Evolutionary conservation across 257 asterid species (phyloP), one percentile per base, ranked within the genome.

Genomic region (Henckelia pumila): DNA sequence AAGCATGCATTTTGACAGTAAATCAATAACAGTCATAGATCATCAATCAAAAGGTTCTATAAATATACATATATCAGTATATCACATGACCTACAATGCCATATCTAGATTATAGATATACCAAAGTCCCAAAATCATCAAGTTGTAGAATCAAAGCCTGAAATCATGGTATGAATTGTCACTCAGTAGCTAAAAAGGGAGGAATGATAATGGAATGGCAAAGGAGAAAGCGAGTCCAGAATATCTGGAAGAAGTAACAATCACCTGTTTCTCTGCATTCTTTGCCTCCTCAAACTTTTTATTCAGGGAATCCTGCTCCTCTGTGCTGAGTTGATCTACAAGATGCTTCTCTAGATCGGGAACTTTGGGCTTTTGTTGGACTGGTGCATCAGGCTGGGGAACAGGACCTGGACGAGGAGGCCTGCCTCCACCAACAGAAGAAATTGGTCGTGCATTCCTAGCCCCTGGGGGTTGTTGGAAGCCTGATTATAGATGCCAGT

Each of bases 371-470:
- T 84, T 89, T 66, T 81, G 95, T 75, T 87, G 88, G 75, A 78
- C 66, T 56, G 96, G 85, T 73, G 86, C 98, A 58, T 84, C 98
- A 61, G 84, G 79, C 70, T 77, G 89, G 64, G 88, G 81, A 78
- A 74, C 79, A 70, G 96, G 86, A 69, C 74, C 89, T 70, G 99
- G 98, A 71, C 96, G 98, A 60, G 99, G 99, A 66, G 95, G 97
- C 81, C 56, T 91, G 62, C 89, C 82, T n/a, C 66, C 79, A 78
- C 81, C 93, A 73, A 77, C 81, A 70, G 88, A 73, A 64, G 88
- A 59, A 28, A 63, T 71, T 33, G 79, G 76, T 6, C 83, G 81
- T 25, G 77, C 83, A 71, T 75, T 78, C 81, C 76, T 90, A 61
- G 76, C 58, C 71, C 75, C 87, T 66, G 79, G 95, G 47, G 87